phyloP scores from a whole-genome alignment of 1,284 basidiomycete genomes.

The Pseudozyma sp. region DNA sequence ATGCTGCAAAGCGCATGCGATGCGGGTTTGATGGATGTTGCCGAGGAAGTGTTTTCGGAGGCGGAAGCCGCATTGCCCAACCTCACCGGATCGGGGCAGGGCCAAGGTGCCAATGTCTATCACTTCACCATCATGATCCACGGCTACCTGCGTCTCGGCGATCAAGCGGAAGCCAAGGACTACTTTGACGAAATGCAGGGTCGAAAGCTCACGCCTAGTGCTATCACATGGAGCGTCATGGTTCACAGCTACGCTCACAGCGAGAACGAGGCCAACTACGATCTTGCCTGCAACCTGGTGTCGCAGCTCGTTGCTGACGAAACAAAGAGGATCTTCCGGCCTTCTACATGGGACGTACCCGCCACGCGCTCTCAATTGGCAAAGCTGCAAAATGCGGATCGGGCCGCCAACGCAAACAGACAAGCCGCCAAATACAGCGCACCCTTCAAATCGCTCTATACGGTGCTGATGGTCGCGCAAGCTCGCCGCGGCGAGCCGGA shows the following conservation, averaged over 20 bases:
- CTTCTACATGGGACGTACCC: slow-evolving; percentile 11
- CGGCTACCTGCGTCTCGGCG: slow-evolving; percentile 77
- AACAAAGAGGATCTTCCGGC: slow-evolving; percentile 17
- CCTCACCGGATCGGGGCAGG: slow-evolving; percentile 12
- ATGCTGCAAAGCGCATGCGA: slow-evolving; percentile 88
- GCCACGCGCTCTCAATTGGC: background rate
- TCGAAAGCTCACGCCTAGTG: slow-evolving; percentile 77
- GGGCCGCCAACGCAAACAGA: background rate
- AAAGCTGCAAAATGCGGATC: slow-evolving; percentile 5
- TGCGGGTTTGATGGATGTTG: slow-evolving; percentile 76
- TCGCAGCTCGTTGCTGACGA: slow-evolving; percentile 43
- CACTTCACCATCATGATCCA: slow-evolving; percentile 87
- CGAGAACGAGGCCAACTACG: slow-evolving; percentile 50
- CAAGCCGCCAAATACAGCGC: slow-evolving; percentile 32
- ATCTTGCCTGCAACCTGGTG: slow-evolving; percentile 52
- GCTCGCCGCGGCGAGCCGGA: slow-evolving; percentile 72
- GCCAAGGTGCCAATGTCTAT: slow-evolving; percentile 71
- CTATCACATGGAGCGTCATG: slow-evolving; percentile 80
- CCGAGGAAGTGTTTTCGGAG: slow-evolving; percentile 75
- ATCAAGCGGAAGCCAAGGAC: slow-evolving; percentile 75
- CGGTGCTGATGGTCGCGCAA: slow-evolving; percentile 77
- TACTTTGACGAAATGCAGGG: slow-evolving; percentile 81
- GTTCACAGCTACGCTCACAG: slow-evolving; percentile 54
- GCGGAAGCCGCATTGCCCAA: slow-evolving; percentile 44
- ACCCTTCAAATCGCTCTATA: slow-evolving; percentile 71